Conservation (phyloP, 768 basidiomycete genomes). For the Lentinula boryana region DNA sequence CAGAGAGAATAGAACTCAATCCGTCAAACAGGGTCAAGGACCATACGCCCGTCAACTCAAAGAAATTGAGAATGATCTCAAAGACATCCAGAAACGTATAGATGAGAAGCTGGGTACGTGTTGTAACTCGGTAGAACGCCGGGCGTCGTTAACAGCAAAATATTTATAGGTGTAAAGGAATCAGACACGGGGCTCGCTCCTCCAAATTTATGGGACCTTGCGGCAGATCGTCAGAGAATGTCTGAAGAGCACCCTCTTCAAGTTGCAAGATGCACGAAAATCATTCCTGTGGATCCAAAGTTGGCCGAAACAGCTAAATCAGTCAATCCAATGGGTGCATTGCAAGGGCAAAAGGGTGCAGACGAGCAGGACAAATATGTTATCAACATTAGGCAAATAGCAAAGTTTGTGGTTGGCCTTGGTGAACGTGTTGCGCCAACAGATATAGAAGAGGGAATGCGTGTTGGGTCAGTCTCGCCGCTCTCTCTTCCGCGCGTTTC, state of each 20-base stretch:
- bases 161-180: slow-evolving; percentile 79
- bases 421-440: slow-evolving; percentile 96
- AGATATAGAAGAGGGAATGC: slow-evolving; percentile 99
- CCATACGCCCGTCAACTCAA: slow-evolving; percentile 89
- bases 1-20: background rate
- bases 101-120: slow-evolving; percentile 91
- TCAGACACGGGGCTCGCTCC: slow-evolving; percentile 96
- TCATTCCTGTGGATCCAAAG: slow-evolving; percentile 77
- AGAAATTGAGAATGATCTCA: slow-evolving; percentile 86
- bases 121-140: background rate
- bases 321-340: slow-evolving; percentile 70
- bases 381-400: slow-evolving; percentile 99
- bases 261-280: slow-evolving; percentile 98
- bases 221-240: slow-evolving; percentile 90
- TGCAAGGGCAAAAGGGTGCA: slow-evolving; percentile 89
- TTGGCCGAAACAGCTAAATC: slow-evolving; percentile 74
- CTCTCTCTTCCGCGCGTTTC: background rate
- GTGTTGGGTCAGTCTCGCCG: slow-evolving; percentile 75
- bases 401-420: slow-evolving; percentile 97
- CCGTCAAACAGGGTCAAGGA: slow-evolving; percentile 79
- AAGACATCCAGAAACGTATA: slow-evolving; percentile 93
- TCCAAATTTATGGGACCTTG: slow-evolving; percentile 96
- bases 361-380: slow-evolving; percentile 99
- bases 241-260: slow-evolving; percentile 89
- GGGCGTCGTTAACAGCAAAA: background rate